Evolutionary conservation across 805 yeast genomes (phyloP).

Genomic region (Lachancea kluyveri): DNA sequence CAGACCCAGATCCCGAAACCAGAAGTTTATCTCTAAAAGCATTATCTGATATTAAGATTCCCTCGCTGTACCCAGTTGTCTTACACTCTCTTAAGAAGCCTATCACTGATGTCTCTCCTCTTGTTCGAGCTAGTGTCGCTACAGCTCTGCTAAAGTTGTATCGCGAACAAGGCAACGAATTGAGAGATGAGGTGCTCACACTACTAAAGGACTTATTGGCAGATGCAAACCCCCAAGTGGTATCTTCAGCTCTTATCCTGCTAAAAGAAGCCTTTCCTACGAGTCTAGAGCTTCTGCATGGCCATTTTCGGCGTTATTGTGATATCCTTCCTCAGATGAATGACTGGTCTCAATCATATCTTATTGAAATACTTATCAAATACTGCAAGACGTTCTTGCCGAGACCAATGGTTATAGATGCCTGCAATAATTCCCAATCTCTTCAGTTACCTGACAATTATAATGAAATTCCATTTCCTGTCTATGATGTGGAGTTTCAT

Average conservation of each 20-base stretch:
- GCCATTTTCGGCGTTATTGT: slow-evolving; percentile 57
- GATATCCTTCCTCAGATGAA: slow-evolving; percentile 47
- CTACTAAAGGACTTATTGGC: slow-evolving; percentile 47
- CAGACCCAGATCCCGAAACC: slow-evolving; percentile 60
- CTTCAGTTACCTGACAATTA: slow-evolving; percentile 41
- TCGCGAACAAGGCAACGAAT: slow-evolving; percentile 35
- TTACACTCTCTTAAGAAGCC: slow-evolving; percentile 66
- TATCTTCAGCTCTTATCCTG: slow-evolving; percentile 60
- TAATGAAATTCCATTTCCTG: slow-evolving; percentile 33
- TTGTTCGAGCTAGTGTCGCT: slow-evolving; percentile 76
- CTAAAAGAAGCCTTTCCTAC: slow-evolving; percentile 48
- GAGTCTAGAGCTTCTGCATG: slow-evolving; percentile 62
- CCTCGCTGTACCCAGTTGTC: slow-evolving; percentile 76
- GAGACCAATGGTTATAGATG: slow-evolving; percentile 40
- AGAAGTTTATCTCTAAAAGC: slow-evolving; percentile 74
- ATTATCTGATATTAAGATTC: slow-evolving; percentile 75
- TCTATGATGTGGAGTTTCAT: slow-evolving; percentile 41
- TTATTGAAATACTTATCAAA: slow-evolving; percentile 57
- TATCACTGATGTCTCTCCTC: slow-evolving; percentile 62
- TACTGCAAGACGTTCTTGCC: slow-evolving; percentile 60
- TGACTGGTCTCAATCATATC: slow-evolving; percentile 59
- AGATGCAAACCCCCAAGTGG: slow-evolving; percentile 63
- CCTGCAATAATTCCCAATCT: slow-evolving; percentile 23
- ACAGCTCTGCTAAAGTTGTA: slow-evolving; percentile 60
- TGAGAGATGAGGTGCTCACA: slow-evolving; percentile 40